These are phyloP conservation scores for Dovyalis caffra DNA, from an alignment of 345 rosid species.

Conservation along the genomic window DNA sequence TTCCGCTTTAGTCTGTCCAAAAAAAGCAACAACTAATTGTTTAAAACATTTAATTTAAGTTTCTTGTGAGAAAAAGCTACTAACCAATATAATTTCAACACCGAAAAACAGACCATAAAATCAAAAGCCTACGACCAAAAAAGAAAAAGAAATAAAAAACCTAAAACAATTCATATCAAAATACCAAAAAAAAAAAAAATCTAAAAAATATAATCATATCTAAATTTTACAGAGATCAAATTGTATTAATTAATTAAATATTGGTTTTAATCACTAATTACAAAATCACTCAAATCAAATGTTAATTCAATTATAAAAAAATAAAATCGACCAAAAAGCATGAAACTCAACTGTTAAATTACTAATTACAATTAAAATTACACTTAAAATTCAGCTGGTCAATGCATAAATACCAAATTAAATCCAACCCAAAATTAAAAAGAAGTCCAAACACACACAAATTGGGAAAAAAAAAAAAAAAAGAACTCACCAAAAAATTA, in stretches of 20 bases:
- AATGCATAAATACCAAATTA: not conserved
- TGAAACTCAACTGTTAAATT: too few relatives aligned
- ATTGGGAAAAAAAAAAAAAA: too few relatives aligned
- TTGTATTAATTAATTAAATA: not conserved
- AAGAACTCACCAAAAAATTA: slow-evolving; percentile 74
- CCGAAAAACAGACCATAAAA: not conserved
- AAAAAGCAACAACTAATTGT: not conserved
- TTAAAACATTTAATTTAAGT: not conserved
- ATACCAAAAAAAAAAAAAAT: not conserved
- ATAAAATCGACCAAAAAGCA: not conserved
- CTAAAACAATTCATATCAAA: not conserved
- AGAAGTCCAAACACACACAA: too few relatives aligned
- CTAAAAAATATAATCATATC: not conserved
- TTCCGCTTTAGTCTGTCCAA: slow-evolving; percentile 67
- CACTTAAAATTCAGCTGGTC: not conserved
- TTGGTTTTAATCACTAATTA: too few relatives aligned
- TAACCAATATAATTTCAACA: not conserved
- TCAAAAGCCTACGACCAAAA: too few relatives aligned
- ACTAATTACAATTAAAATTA: not conserved
- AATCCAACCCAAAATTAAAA: not conserved
- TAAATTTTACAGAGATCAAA: not conserved
- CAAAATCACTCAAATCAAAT: not conserved
- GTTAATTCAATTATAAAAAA: not conserved
- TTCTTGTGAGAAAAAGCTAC: not conserved
- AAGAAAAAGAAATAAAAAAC: not conserved